A percentile compares a stretch with the other conserved stretches of the same genome.
These are phyloP conservation scores for Lepiota venenata DNA, from an alignment of 768 basidiomycete genomes.

Conservation along the genomic window DNA sequence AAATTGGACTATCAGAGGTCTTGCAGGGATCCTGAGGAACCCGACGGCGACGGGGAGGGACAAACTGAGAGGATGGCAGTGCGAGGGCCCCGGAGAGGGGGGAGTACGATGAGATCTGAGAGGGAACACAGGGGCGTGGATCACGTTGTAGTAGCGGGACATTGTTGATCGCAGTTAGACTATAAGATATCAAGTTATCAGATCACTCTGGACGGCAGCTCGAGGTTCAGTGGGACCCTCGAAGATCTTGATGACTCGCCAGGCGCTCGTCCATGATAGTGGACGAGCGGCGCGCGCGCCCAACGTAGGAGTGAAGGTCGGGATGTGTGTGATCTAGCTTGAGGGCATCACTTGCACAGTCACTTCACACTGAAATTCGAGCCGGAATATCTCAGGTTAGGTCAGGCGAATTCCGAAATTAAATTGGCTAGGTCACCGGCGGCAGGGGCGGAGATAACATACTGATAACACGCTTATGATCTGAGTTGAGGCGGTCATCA, in stretches of 20 bases:
- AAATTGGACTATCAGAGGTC: conserved; percentile 20
- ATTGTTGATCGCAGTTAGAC: conserved; percentile 8
- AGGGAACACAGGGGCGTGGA: conserved; percentile 11
- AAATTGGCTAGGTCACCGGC: no score
- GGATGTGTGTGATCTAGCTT: background rate
- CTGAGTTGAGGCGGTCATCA: no score
- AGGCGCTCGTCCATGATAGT: background rate
- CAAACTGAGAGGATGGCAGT: background rate
- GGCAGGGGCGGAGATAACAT: no score
- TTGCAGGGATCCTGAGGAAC: conserved; percentile 13
- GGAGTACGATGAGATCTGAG: conserved; percentile 10
- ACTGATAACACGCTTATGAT: no score
- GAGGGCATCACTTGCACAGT: background rate
- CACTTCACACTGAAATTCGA: background rate
- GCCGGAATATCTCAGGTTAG: no score
- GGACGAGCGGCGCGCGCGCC: background rate
- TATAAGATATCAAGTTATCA: conserved; percentile 6
- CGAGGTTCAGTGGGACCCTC: background rate
- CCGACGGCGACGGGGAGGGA: background rate
- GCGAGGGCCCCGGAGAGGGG: conserved; percentile 8
- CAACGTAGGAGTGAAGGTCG: background rate
- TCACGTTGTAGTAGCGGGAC: conserved; percentile 10
- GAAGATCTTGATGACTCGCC: background rate
- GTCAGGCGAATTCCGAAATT: no score
- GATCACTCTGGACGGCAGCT: background rate